phyloP scores from a whole-genome alignment of 2,329 filamentous ascomycete genomes.

The Talaromyces pinophilus region DNA sequence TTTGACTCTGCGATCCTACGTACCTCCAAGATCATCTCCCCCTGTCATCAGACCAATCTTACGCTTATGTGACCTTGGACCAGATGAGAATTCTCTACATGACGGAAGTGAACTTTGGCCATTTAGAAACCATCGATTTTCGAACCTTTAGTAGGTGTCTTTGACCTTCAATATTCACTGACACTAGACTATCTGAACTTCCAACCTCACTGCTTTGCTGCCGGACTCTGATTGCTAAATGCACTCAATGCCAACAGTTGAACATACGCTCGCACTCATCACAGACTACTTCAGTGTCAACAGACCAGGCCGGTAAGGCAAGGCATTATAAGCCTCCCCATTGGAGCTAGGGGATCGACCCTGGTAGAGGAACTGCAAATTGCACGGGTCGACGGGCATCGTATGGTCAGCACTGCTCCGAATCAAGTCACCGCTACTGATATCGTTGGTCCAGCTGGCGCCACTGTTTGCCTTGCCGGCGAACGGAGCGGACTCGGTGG shows the following conservation, averaged over 20 bases:
- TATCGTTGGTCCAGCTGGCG: slow-evolving; percentile 66
- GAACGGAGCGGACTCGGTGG: slow-evolving; percentile 60
- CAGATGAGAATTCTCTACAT: background rate
- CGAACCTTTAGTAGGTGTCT: background rate
- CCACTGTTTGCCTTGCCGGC: slow-evolving; percentile 67
- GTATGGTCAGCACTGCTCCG: slow-evolving; percentile 62
- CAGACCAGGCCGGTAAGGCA: slow-evolving; percentile 59
- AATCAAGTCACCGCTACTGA: slow-evolving; percentile 65
- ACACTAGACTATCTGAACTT: background rate
- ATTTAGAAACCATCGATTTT: background rate
- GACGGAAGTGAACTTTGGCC: no score
- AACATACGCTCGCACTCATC: background rate
- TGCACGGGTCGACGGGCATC: slow-evolving; percentile 63
- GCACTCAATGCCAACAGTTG: background rate
- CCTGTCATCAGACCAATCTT: no score
- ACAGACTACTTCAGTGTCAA: slow-evolving; percentile 48
- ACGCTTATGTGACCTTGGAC: background rate
- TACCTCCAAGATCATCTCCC: no score
- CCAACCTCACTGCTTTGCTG: background rate
- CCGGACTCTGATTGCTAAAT: background rate
- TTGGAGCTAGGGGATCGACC: slow-evolving; percentile 49
- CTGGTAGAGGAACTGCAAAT: slow-evolving; percentile 66
- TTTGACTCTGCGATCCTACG: no score
- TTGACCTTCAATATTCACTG: background rate
- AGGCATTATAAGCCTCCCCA: slow-evolving; percentile 47